Conservation (phyloP, 2,329 filamentous ascomycete species). For the Daldinia sp. region DNA sequence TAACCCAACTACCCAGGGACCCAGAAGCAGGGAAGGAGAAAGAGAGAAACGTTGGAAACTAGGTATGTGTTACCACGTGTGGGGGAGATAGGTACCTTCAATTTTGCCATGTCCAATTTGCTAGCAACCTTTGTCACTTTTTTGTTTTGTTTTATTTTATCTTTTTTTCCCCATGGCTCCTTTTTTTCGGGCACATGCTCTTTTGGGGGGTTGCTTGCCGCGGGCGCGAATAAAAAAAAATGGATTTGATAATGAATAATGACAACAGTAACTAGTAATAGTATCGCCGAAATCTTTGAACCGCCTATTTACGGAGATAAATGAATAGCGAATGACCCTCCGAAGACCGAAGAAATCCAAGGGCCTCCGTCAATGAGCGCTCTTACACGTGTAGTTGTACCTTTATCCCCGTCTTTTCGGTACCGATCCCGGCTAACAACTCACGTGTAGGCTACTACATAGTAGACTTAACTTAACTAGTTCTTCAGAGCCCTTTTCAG, state of each 20-base stretch:
- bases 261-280: slow-evolving; percentile 2
- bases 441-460: slow-evolving; percentile 3
- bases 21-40: slow-evolving; percentile 6
- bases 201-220: slow-evolving; percentile 18
- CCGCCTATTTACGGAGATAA: slow-evolving; percentile 21
- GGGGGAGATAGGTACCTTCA: slow-evolving; percentile 16
- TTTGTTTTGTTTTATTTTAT: slow-evolving; percentile 4
- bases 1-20: slow-evolving; percentile 20
- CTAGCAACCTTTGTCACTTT: neutral
- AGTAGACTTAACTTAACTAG: too few species aligned
- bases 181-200: slow-evolving; percentile 4
- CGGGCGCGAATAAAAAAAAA: neutral
- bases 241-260: slow-evolving; percentile 10
- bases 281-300: neutral
- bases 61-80: slow-evolving; percentile 32
- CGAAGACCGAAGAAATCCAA: neutral
- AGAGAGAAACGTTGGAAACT: neutral
- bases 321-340: neutral
- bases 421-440: slow-evolving; percentile 33
- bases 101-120: slow-evolving; percentile 9
- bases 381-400: slow-evolving; percentile 7
- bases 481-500: neutral
- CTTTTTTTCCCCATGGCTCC: neutral
- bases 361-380: neutral
- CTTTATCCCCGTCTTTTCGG: slow-evolving; percentile 20